Evolutionary conservation across 2,329 filamentous ascomycete genomes (phyloP), one percentile per base, ranked within the genome.

Genomic region (Colletotrichum sp.): DNA sequence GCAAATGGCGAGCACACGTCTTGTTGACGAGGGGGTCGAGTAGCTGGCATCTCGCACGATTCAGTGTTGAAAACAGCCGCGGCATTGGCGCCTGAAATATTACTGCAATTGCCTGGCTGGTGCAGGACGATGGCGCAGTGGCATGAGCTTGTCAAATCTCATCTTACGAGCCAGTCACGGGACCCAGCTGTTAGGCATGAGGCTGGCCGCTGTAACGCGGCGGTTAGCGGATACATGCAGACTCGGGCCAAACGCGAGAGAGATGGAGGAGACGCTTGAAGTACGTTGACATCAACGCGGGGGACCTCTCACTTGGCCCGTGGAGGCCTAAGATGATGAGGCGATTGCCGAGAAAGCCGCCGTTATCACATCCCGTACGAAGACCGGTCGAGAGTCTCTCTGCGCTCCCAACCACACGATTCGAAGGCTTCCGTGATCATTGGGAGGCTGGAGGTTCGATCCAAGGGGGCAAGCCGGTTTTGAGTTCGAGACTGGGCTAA

Each of bases 321-420:
- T 16, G 55, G 68, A 36, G 57, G 10, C 13, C 57, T 10, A 26
- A 49, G 55, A 70, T 63, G 18, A 10, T 36, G 39, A 76, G 64
- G 64, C 69, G 44, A 64, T 44, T 36, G 59, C 64, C 64, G 70
- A 76, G 57, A 64, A 12, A 73, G 44, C 69, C 69, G 73, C 30
- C 28, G 34, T n/a, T 30, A 63, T 21, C 32, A 30, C 26, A 26
- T 36, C n/a, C 13, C 30, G 49, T 21, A 32, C 16, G 28, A 34
- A 69, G 49, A 15, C 32, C 52, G 49, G 57, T 26, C 34, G 21
- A 60, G 66, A 44, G 8, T 18, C 39, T 32, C 12, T 44, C 6
- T 18, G 12, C 12, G 9, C 13, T 26, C 30, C 52, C 66, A 44
- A 59, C 6, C 16, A 12, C 24, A 21, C 10, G 15, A 44, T 15